Conservation (phyloP, 352 stramenopile genomes). For the Pythium apleroticum region DNA sequence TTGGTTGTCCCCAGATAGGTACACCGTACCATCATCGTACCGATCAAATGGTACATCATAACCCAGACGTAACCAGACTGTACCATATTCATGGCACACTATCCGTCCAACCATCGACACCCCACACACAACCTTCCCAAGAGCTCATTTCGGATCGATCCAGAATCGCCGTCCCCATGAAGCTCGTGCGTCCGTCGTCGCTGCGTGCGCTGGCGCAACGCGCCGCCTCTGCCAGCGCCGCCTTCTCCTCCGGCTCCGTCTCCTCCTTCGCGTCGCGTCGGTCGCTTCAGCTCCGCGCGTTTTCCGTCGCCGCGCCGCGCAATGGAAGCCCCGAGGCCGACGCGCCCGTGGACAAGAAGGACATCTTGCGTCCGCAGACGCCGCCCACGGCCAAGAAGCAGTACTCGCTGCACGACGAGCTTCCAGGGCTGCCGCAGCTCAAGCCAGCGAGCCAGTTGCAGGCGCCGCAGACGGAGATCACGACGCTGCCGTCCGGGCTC, state of each 20-base stretch:
- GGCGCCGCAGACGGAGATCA: slow-evolving; percentile 90
- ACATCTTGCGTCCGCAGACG: slow-evolving; percentile 58
- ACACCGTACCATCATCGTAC: slow-evolving; percentile 13
- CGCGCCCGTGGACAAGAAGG: slow-evolving; percentile 25
- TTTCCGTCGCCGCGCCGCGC: slow-evolving; percentile 38
- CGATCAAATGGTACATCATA: slow-evolving; percentile 2
- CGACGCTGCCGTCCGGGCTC: slow-evolving; percentile 92
- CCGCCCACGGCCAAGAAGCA: slow-evolving; percentile 41
- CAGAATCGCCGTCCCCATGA: slow-evolving; percentile 10
- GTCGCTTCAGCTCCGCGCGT: slow-evolving; percentile 25
- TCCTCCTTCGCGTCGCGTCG: background rate
- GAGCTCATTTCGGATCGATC: background rate
- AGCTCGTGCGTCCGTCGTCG: slow-evolving; percentile 21
- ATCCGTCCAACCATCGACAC: slow-evolving; percentile 20
- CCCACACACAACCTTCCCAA: slow-evolving; percentile 2
- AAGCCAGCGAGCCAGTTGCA: slow-evolving; percentile 83
- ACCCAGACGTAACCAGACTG: slow-evolving; percentile 6
- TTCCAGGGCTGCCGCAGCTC: slow-evolving; percentile 70
- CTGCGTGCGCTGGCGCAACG: slow-evolving; percentile 4
- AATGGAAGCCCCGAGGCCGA: slow-evolving; percentile 27
- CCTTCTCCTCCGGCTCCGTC: background rate
- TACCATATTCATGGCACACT: slow-evolving; percentile 17
- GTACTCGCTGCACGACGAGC: slow-evolving; percentile 57
- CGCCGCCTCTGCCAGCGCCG: background rate
- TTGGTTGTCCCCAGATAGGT: slow-evolving; percentile 5